Percentiles rank a stretch among this genome's conserved stretches.
Conservation (phyloP, 768 basidiomycete genomes). For the Boletus sensibilis region DNA sequence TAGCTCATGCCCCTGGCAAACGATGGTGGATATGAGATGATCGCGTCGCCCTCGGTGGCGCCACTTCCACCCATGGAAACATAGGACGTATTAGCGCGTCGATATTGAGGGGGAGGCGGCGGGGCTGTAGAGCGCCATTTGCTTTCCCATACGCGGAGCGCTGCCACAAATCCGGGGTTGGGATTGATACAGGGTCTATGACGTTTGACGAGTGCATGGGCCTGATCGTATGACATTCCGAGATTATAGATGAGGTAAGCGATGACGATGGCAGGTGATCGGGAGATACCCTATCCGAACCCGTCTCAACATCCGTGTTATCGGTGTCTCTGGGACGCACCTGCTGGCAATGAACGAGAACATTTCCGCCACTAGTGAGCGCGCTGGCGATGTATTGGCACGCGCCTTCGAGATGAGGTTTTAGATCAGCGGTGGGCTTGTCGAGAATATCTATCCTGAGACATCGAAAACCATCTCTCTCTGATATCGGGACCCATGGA, state of each 20-base stretch:
- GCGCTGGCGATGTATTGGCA: conserved; percentile 66
- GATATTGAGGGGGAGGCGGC: conserved; percentile 21
- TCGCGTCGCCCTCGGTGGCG: not conserved
- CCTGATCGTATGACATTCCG: conserved; percentile 70
- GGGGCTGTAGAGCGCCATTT: conserved; percentile 27
- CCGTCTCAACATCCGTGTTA: not conserved
- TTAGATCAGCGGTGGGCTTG: conserved; percentile 56
- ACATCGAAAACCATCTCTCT: conserved; percentile 48
- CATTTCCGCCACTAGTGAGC: conserved; percentile 57
- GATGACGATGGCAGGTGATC: conserved; percentile 72
- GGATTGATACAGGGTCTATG: conserved; percentile 75
- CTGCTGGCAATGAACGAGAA: conserved; percentile 83
- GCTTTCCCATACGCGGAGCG: conserved; percentile 58
- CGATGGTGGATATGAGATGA: conserved; percentile 5
- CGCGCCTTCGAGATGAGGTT: conserved; percentile 65
- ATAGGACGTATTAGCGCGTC: conserved; percentile 32
- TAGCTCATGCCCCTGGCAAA: conserved; percentile 30
- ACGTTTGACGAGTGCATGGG: conserved; percentile 56
- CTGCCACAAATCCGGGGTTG: conserved; percentile 70
- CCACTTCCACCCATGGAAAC: not conserved
- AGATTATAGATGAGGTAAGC: conserved; percentile 78
- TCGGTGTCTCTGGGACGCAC: conserved; percentile 36
- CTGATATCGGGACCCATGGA: conserved; percentile 55
- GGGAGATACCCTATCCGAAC: conserved; percentile 64
- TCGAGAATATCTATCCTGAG: conserved; percentile 72